Percentiles rank a stretch among this genome's conserved stretches.
These are phyloP conservation scores for Aspergillus calidoustus DNA, from an alignment of 2,329 filamentous ascomycete genomes.

Conservation along the genomic window DNA sequence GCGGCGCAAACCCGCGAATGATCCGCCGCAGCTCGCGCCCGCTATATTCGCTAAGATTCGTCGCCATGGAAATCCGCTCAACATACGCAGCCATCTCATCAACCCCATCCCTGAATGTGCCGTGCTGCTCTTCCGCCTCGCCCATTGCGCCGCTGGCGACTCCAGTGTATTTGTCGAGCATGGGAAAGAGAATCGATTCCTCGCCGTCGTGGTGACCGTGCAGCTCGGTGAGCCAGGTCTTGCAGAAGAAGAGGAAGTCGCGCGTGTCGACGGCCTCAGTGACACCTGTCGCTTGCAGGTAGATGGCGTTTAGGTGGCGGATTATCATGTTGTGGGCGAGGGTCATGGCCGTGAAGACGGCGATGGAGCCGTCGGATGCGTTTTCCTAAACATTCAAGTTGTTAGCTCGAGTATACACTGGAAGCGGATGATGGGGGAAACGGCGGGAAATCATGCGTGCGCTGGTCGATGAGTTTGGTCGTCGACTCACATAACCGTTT, in stretches of 20 bases:
- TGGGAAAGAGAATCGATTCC: not conserved
- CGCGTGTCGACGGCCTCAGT: not conserved
- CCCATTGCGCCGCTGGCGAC: not conserved
- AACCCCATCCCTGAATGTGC: not conserved
- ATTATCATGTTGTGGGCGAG: not conserved
- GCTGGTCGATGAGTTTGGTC: not conserved
- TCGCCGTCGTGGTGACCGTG: not conserved
- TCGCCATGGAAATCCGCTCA: no score
- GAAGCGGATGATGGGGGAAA: not conserved
- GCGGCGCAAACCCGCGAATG: not conserved
- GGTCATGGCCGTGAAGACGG: not conserved
- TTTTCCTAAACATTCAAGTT: not conserved
- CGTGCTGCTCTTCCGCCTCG: not conserved
- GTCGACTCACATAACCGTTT: not conserved
- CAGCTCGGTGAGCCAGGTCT: not conserved
- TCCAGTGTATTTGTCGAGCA: not conserved
- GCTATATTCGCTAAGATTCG: not conserved
- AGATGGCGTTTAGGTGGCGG: conserved; percentile 2
- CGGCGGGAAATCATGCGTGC: no score
- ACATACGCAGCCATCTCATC: not conserved
- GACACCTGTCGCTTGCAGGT: not conserved
- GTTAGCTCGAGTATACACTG: not conserved
- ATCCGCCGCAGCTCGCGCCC: not conserved
- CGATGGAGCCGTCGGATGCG: not conserved
- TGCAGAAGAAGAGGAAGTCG: conserved; percentile 8